A percentile compares a stretch with the other conserved stretches of the same genome.
Evolutionary conservation across 208 protist species (phyloP).

Genomic region (Acanthamoeba triangularis): DNA sequence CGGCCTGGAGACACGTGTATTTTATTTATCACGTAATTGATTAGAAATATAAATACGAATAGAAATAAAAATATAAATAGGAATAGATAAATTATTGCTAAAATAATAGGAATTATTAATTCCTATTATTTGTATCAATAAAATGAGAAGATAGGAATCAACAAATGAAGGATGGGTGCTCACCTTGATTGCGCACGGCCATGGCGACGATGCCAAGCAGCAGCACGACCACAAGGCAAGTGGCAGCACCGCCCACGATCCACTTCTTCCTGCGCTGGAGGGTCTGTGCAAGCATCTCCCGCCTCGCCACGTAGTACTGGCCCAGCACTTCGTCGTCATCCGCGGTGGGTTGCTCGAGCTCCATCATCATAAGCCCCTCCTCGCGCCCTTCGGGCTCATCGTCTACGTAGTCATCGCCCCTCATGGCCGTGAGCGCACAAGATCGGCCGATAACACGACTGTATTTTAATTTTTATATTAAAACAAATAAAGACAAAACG

Average conservation of each 20-base stretch:
- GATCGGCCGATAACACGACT: too few relatives aligned
- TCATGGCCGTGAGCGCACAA: neutral
- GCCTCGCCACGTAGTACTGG: neutral
- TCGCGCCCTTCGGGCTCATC: neutral
- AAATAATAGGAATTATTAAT: too few relatives aligned
- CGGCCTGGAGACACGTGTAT: neutral
- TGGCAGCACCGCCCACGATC: neutral
- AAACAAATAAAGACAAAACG: too few relatives aligned
- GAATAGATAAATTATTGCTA: too few relatives aligned
- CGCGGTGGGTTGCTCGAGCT: neutral
- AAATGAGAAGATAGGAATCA: neutral
- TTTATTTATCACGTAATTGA: neutral
- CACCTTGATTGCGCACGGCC: neutral
- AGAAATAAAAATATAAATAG: neutral
- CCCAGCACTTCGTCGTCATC: neutral
- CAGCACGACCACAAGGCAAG: neutral
- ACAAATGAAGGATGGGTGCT: neutral
- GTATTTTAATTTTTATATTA: too few relatives aligned
- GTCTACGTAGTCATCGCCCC: neutral
- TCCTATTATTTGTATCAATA: too few relatives aligned
- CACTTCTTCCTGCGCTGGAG: neutral
- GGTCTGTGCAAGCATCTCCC: neutral
- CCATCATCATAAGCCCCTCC: neutral
- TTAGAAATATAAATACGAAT: neutral
- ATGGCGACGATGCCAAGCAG: conserved; percentile 1